These are phyloP conservation scores for Claviceps sorghi DNA, from an alignment of 2,329 filamentous ascomycete genomes.

Conservation along the genomic window DNA sequence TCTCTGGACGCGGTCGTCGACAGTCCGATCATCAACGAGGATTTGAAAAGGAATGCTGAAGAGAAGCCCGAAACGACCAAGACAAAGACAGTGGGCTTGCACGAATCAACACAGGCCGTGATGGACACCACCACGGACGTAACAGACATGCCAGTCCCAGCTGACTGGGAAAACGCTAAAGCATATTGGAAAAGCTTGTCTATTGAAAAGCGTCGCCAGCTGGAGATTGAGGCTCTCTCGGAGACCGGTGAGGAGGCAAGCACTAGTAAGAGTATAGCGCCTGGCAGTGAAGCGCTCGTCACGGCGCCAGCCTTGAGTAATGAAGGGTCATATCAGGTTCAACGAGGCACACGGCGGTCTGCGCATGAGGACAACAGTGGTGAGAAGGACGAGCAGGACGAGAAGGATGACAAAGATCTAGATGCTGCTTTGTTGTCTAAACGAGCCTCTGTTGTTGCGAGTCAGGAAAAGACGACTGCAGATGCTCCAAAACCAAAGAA, in stretches of 20 bases:
- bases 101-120: not conserved
- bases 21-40: constrained; percentile 28
- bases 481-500: constrained; percentile 17
- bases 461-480: not conserved
- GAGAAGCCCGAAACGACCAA: not conserved
- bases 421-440: constrained; percentile 1
- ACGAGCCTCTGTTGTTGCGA: not conserved
- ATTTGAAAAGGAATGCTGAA: constrained; percentile 11
- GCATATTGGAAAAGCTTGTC: constrained; percentile 56
- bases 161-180: constrained; percentile 55
- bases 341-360: constrained; percentile 17
- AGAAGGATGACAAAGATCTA: constrained; percentile 2
- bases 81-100: not conserved
- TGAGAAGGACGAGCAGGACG: constrained; percentile 4
- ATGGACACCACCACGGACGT: not conserved
- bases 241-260: constrained; percentile 34
- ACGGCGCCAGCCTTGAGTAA: constrained; percentile 3
- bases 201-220: constrained; percentile 45
- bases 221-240: constrained; percentile 42
- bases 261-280: constrained; percentile 11
- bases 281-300: constrained; percentile 15
- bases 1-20: constrained; percentile 61
- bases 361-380: constrained; percentile 8
- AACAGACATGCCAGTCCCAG: constrained; percentile 9
- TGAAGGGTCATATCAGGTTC: constrained; percentile 26